phyloP scores from a whole-genome alignment of 169 alveolate genomes.

The Ichthyophthirius multifiliis region DNA sequence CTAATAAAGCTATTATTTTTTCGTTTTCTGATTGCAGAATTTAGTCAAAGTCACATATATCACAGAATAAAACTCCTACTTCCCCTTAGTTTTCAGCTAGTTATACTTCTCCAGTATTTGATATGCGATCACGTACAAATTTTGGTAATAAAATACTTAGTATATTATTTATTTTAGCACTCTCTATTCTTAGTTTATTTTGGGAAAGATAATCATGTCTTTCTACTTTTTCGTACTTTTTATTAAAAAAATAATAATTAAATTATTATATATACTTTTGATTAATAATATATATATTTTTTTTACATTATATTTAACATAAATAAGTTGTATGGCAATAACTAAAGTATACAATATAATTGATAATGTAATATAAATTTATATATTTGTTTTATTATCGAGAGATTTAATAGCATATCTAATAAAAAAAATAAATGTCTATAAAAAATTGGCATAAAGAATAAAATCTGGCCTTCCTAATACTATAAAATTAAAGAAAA shows the following conservation, averaged over 20 bases:
- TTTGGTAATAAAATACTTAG: constrained; percentile 79
- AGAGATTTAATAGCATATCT: background rate
- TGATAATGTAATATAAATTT: background rate
- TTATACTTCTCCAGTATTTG: constrained; percentile 63
- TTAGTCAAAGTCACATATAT: constrained; percentile 78
- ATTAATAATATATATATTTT: background rate
- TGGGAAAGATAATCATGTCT: background rate
- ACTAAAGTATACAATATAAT: background rate
- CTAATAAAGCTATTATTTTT: constrained; percentile 68
- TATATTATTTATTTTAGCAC: constrained; percentile 37
- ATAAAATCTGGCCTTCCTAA: background rate
- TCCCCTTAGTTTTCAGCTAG: constrained; percentile 76
- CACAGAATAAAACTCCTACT: constrained; percentile 80
- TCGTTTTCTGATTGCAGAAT: constrained; percentile 66
- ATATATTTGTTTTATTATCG: background rate
- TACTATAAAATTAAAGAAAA: background rate
- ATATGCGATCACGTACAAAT: constrained; percentile 76
- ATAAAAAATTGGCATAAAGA: background rate
- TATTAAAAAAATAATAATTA: background rate
- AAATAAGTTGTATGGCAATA: background rate
- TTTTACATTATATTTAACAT: background rate
- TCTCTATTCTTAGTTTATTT: constrained; percentile 17
- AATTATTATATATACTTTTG: background rate
- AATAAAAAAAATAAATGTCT: background rate
- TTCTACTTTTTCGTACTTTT: background rate